A percentile compares a stretch with the other conserved stretches of the same genome.
Evolutionary conservation across 1,284 basidiomycete species (phyloP).

Genomic region (Ceratobasidium sp.): DNA sequence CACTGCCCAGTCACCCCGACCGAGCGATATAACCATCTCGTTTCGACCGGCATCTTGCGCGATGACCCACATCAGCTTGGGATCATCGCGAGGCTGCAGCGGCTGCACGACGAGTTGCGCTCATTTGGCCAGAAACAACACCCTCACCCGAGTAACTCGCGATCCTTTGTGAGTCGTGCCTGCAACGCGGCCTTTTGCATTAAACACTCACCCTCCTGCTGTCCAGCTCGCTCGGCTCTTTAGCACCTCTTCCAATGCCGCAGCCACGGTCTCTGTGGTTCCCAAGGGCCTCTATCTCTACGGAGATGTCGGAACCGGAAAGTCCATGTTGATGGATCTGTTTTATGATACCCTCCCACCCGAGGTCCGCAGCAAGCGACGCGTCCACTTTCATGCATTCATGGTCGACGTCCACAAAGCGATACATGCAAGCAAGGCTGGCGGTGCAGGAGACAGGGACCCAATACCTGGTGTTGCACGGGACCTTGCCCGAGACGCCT

Average conservation of each 20-base stretch:
- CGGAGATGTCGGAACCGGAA: constrained; percentile 96
- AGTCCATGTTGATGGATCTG: constrained; percentile 99
- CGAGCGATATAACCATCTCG: constrained; percentile 75
- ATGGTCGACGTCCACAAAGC: constrained; percentile 99
- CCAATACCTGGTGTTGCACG: constrained; percentile 88
- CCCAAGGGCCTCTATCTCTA: constrained; percentile 96
- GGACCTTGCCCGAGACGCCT: constrained; percentile 84
- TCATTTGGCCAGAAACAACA: constrained; percentile 72
- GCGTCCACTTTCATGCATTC: constrained; percentile 97
- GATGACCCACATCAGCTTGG: constrained; percentile 84
- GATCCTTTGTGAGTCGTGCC: constrained; percentile 54
- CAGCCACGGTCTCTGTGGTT: constrained; percentile 54
- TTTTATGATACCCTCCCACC: constrained; percentile 90
- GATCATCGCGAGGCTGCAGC: constrained; percentile 83
- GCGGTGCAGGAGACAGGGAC: constrained; percentile 73
- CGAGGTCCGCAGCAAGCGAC: constrained; percentile 66
- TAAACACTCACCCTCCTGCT: constrained; percentile 24
- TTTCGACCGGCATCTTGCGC: constrained; percentile 72
- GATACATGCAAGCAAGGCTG: constrained; percentile 77
- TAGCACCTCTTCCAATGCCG: constrained; percentile 51
- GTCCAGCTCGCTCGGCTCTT: constrained; percentile 71
- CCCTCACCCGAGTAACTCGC: constrained; percentile 9
- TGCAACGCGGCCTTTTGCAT: neutral
- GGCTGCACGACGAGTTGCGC: constrained; percentile 74
- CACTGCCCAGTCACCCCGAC: constrained; percentile 59